Evolutionary conservation across 2,329 filamentous ascomycete species (phyloP), one percentile per base, ranked within the genome.

Genomic region (Scytalidium lignicola): DNA sequence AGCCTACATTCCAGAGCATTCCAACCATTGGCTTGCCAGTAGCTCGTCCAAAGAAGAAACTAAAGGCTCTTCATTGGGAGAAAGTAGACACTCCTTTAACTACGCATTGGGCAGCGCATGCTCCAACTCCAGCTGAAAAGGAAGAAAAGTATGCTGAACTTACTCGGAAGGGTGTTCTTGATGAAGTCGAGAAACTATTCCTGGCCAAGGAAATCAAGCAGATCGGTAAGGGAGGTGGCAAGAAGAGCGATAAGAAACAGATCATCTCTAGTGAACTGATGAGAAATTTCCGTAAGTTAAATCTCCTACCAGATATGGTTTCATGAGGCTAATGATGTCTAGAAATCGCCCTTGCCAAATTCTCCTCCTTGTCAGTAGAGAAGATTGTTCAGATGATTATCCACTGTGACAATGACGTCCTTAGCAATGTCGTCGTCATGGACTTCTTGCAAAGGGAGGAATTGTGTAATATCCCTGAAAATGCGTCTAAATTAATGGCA

Each of bases 61-160:
- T 99, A 69, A 99, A 99, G 82, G 92, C 92, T 51, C 78, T 99
- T 58, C 93, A 99, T 73, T 97, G 93, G 92, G 93, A 99, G 71
- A 97, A 97, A 75, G 90, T 99, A 48, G 93, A 99, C 69, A 81
- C 88, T 47, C 88, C 90, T 19, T 83, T 93, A 65, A 87, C 90
- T 45, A 96, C 92, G 47, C 88, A 96, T 60, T 97, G 92, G 92
- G 91, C 90, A 28, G 79, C 82, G 7, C 90, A 95, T 67, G 82
- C 88, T 23, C 86, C 89, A 4, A 95, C 89, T n/a, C 81, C 84
- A 3, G 85, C 95, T 65, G 88, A 87, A 53, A 89, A 91, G 64
- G 93, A 99, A 71, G 89, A 96, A 70, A 96, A 96, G 68, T 97
- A 97, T 65, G 83, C 86, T 37, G 93, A 97, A 63, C 79, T 99